These are phyloP conservation scores for Geranomyces michiganensis DNA, from an alignment of 192 early-diverging fungal species.

Conservation along the genomic window DNA sequence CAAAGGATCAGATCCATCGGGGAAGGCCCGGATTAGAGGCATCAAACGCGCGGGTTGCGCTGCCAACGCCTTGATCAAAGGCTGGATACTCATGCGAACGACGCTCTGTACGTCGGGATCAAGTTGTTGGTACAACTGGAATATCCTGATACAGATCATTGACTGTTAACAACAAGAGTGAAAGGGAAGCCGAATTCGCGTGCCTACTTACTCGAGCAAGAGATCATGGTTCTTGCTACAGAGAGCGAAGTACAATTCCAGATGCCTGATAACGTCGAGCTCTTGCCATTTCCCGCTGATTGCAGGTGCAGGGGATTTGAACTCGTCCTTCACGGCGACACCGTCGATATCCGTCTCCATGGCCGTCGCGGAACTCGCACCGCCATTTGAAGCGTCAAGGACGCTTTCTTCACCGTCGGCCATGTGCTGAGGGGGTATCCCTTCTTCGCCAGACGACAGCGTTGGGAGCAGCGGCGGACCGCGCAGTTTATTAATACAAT, in stretches of 20 bases:
- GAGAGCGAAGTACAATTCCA: conserved; percentile 79
- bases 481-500: conserved; percentile 13
- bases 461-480: conserved; percentile 4
- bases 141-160: conserved; percentile 48
- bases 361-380: conserved; percentile 29
- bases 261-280: conserved; percentile 62
- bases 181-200: background rate
- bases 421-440: conserved; percentile 7
- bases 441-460: background rate
- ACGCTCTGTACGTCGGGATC: conserved; percentile 47
- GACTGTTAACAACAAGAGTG: background rate
- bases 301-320: background rate
- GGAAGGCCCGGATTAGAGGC: conserved; percentile 64
- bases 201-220: conserved; percentile 54
- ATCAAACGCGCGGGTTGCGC: conserved; percentile 50
- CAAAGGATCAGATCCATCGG: conserved; percentile 71
- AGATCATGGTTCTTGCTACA: conserved; percentile 73
- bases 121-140: conserved; percentile 49
- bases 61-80: conserved; percentile 69
- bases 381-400: conserved; percentile 7
- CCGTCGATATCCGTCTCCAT: conserved; percentile 14
- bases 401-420: conserved; percentile 29
- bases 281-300: conserved; percentile 48
- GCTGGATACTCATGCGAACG: conserved; percentile 62
- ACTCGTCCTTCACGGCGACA: background rate